Evolutionary conservation across 768 basidiomycete species (phyloP).

Genomic region (Lactifluus piperatus): DNA sequence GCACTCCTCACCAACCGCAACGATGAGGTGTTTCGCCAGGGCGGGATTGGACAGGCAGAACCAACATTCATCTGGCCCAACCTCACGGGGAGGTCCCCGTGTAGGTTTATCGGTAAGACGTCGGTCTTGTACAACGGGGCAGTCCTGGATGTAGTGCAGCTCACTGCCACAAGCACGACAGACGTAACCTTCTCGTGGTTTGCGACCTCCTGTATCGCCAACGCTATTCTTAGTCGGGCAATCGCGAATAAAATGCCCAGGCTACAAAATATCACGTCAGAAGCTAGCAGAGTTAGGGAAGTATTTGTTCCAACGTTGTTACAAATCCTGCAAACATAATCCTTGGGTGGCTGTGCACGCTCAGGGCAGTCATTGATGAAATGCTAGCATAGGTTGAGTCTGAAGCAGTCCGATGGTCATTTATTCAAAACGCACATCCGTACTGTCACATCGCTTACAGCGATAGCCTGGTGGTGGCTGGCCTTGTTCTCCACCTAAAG

Average conservation of each 20-base stretch:
- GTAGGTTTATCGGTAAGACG: conserved; percentile 34
- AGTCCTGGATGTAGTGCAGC: conserved; percentile 81
- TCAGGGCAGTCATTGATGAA: conserved; percentile 72
- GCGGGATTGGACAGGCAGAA: conserved; percentile 95
- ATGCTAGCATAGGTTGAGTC: conserved; percentile 41
- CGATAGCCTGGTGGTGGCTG: conserved; percentile 67
- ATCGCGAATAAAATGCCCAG: conserved; percentile 82
- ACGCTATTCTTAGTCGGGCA: conserved; percentile 73
- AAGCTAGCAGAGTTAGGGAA: neutral
- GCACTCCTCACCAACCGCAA: conserved; percentile 86
- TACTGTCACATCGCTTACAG: conserved; percentile 68
- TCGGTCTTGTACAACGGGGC: conserved; percentile 56
- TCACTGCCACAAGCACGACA: conserved; percentile 90
- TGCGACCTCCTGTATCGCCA: conserved; percentile 76
- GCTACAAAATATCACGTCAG: conserved; percentile 30
- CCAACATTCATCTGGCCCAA: conserved; percentile 91
- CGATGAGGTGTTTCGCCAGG: conserved; percentile 91
- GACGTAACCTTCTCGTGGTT: conserved; percentile 78
- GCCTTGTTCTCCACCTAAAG: conserved; percentile 33
- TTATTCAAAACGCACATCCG: conserved; percentile 43
- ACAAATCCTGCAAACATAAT: conserved; percentile 84
- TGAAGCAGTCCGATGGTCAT: neutral
- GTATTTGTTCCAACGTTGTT: conserved; percentile 40
- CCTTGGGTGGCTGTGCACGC: conserved; percentile 65
- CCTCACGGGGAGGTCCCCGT: conserved; percentile 63